These are phyloP conservation scores for Penicillium samsonianum DNA, from an alignment of 495 filamentous ascomycete genomes.

Conservation along the genomic window DNA sequence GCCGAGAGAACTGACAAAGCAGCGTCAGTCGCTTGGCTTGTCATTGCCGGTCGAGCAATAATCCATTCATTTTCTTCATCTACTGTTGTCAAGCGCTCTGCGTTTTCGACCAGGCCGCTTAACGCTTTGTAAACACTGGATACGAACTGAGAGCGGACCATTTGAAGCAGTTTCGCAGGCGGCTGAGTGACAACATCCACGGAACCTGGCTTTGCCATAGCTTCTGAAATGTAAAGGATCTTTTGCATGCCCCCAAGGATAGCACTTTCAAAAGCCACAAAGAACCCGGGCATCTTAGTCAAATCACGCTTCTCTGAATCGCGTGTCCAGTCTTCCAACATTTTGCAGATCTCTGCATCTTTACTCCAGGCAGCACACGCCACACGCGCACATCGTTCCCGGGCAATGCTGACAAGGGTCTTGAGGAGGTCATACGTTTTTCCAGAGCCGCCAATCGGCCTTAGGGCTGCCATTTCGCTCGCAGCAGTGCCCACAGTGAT, in stretches of 20 bases:
- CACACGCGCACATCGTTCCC: slow-evolving; percentile 79
- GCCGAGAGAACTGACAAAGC: slow-evolving; percentile 42
- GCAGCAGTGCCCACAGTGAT: slow-evolving; percentile 79
- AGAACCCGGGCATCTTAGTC: slow-evolving; percentile 85
- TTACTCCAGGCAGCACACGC: slow-evolving; percentile 83
- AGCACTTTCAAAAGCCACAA: slow-evolving; percentile 75
- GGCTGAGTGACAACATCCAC: slow-evolving; percentile 80
- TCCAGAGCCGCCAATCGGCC: slow-evolving; percentile 59
- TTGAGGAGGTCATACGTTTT: slow-evolving; percentile 66
- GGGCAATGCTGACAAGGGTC: slow-evolving; percentile 68
- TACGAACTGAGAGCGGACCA: slow-evolving; percentile 84
- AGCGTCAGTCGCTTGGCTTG: slow-evolving; percentile 33
- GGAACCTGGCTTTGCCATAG: slow-evolving; percentile 64
- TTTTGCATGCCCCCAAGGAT: slow-evolving; percentile 85
- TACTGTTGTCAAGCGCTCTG: slow-evolving; percentile 66
- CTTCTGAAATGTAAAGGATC: slow-evolving; percentile 88
- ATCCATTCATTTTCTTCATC: slow-evolving; percentile 60
- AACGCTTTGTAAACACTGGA: slow-evolving; percentile 88
- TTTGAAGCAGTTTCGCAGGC: slow-evolving; percentile 77
- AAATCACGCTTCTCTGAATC: slow-evolving; percentile 74
- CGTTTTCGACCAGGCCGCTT: slow-evolving; percentile 94
- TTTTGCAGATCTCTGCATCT: slow-evolving; percentile 85
- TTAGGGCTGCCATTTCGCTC: slow-evolving; percentile 77
- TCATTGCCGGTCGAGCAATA: slow-evolving; percentile 29
- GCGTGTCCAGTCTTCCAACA: slow-evolving; percentile 88